Evolutionary conservation across 495 filamentous ascomycete species (phyloP), one percentile per base, ranked within the genome.

Genomic region (Penicillium canariense): DNA sequence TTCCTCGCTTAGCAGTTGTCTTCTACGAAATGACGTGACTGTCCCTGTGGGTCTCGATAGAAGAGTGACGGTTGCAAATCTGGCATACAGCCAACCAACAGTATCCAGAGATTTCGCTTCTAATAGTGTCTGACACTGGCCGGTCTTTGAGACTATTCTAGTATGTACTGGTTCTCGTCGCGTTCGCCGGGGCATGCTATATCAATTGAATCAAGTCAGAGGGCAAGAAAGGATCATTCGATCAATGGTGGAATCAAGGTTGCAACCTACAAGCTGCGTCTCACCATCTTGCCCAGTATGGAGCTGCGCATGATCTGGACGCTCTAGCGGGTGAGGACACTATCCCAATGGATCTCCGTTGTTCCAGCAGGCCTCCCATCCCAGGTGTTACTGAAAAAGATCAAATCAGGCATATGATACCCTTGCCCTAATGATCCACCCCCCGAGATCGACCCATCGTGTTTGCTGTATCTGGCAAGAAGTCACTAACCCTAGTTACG

Each of bases 371-470:
- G 23, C 52, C 22, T 54, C 43, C 1, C 14, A 10, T 1, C 3
- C 7, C 11, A 59, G 38, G 7, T 26, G 9, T 12, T 31, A 12
- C 17, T 3, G 46, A 11, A 55, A 39, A 8, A 12, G 5, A 2
- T 35, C 22, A 31, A 59, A 50, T 18, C 40, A n/a, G 7, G 54
- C 15, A 7, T 31, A 15, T 20, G 44, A 31, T 2, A 45, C 27
- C 22, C 18, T 14, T n/a, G 50, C 7, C 11, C 27, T 36, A 34
- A 55, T 49, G 39, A 59, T 34, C 56, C 56, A 55, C 15, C 55
- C 46, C 20, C 51, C 56, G 14, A 11, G 35, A 39, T 27, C 26
- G 30, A 40, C 50, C 17, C 23, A 22, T 11, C 0, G 12, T 25
- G 8, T 50, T 28, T 14, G 0, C 8, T 23, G 3, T 46, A 14